phyloP scores from a whole-genome alignment of 2,329 filamentous ascomycete species.

The Botryotinia convoluta region DNA sequence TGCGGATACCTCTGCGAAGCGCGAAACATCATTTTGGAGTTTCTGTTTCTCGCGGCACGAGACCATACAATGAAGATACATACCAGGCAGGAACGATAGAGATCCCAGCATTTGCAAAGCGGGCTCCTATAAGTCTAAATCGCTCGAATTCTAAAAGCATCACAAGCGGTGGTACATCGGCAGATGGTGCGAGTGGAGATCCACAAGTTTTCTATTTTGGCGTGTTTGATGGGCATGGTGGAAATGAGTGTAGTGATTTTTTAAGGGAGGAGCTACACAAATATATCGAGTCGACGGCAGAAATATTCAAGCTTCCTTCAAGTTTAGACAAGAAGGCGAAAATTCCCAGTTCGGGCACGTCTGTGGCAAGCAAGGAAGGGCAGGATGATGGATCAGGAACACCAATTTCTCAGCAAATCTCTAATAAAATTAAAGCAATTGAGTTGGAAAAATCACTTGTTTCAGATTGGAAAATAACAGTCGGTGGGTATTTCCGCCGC shows the following conservation, averaged over 20 bases:
- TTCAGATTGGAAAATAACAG: conserved; percentile 73
- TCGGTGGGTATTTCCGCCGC: conserved; percentile 91
- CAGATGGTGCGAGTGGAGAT: conserved; percentile 78
- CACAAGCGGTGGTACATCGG: conserved; percentile 55
- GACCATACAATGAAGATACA: conserved; percentile 89
- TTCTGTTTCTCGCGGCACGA: conserved; percentile 72
- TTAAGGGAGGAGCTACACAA: conserved; percentile 79
- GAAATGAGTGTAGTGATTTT: conserved; percentile 83
- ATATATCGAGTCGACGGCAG: conserved; percentile 81
- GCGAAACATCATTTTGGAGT: conserved; percentile 96
- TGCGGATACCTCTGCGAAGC: conserved; percentile 87
- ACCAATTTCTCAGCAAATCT: conserved; percentile 38
- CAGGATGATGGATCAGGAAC: conserved; percentile 46
- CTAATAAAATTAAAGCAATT: conserved; percentile 57
- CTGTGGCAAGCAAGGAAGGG: conserved; percentile 48
- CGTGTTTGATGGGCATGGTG: conserved; percentile 94
- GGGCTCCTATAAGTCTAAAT: conserved; percentile 63
- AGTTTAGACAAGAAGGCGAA: conserved; percentile 58
- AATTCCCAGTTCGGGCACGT: conserved; percentile 53
- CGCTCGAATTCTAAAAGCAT: conserved; percentile 25
- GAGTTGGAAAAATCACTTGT: conserved; percentile 70
- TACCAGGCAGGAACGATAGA: conserved; percentile 93
- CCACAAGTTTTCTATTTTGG: conserved; percentile 98
- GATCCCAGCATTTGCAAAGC: conserved; percentile 86
- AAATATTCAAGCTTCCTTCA: conserved; percentile 73